phyloP scores from a whole-genome alignment of 345 rosid species.

The Gossypium longicalyx region DNA sequence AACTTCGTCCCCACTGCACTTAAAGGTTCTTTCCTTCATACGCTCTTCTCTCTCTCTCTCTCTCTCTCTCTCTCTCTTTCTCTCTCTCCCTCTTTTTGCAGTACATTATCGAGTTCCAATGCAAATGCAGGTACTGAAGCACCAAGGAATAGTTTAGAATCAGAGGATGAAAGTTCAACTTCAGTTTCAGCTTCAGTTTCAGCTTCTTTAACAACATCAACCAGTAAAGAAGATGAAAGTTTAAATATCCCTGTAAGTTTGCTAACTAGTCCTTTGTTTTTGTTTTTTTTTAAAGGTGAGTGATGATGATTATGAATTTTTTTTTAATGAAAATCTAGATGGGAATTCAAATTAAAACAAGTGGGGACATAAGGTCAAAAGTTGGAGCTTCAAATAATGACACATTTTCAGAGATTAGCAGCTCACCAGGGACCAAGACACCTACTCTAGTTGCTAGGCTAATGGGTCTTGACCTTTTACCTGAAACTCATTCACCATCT shows the following conservation, averaged over 20 bases:
- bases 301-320: conserved; percentile 23
- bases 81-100: not conserved
- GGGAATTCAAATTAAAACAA: conserved; percentile 73
- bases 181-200: not conserved
- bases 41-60: not conserved
- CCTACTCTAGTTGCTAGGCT: conserved; percentile 85
- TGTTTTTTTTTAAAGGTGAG: conserved; percentile 19
- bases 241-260: conserved; percentile 48
- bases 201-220: conserved; percentile 31
- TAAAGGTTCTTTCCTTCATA: conserved; percentile 39
- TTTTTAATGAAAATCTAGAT: conserved; percentile 33
- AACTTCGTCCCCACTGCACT: conserved; percentile 11
- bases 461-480: conserved; percentile 93
- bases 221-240: conserved; percentile 35
- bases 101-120: not conserved
- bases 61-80: not conserved
- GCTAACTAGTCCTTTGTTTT: conserved; percentile 3
- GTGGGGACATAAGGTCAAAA: conserved; percentile 28
- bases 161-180: conserved; percentile 38
- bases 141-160: conserved; percentile 83
- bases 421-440: conserved; percentile 70
- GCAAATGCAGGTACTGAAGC: conserved; percentile 56
- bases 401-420: conserved; percentile 49
- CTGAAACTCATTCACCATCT: conserved; percentile 53
- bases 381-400: conserved; percentile 22